These are phyloP conservation scores for Penicillium coprophilum DNA, from an alignment of 495 filamentous ascomycete species.

Conservation along the genomic window DNA sequence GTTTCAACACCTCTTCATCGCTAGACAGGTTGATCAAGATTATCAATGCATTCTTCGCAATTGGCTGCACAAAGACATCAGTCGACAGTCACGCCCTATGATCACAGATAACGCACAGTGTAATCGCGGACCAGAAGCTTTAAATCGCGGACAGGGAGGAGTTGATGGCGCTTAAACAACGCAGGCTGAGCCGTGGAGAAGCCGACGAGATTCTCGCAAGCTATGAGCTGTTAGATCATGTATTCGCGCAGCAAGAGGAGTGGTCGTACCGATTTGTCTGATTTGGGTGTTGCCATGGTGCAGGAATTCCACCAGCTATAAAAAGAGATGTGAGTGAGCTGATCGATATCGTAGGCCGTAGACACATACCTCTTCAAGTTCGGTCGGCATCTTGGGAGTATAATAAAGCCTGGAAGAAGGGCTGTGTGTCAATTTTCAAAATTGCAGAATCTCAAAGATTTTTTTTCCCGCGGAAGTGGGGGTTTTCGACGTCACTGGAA, in stretches of 20 bases:
- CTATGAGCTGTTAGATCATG: slow-evolving; percentile 36
- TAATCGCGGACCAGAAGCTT: slow-evolving; percentile 87
- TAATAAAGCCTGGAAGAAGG: background rate
- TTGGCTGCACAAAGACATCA: slow-evolving; percentile 54
- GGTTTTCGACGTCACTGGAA: slow-evolving; percentile 25
- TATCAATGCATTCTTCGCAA: slow-evolving; percentile 87
- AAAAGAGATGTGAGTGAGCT: background rate
- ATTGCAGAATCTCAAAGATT: slow-evolving; percentile 6
- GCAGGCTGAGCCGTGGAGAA: slow-evolving; percentile 74
- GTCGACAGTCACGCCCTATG: slow-evolving; percentile 4
- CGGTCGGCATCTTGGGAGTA: slow-evolving; percentile 64
- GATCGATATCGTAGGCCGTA: background rate
- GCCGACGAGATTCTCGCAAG: slow-evolving; percentile 80
- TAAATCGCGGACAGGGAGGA: slow-evolving; percentile 80
- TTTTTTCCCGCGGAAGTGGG: slow-evolving; percentile 27
- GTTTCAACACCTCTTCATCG: slow-evolving; percentile 69
- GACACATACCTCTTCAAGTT: slow-evolving; percentile 73
- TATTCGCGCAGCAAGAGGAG: background rate
- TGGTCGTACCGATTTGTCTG: slow-evolving; percentile 63
- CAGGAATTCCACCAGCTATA: slow-evolving; percentile 85
- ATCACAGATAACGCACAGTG: slow-evolving; percentile 50
- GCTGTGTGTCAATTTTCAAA: slow-evolving; percentile 1
- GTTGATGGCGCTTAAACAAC: slow-evolving; percentile 79
- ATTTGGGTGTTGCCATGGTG: slow-evolving; percentile 86
- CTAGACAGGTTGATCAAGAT: slow-evolving; percentile 90